Conservation (phyloP, 805 yeast genomes). For the Schizosaccharomyces japonicus region DNA sequence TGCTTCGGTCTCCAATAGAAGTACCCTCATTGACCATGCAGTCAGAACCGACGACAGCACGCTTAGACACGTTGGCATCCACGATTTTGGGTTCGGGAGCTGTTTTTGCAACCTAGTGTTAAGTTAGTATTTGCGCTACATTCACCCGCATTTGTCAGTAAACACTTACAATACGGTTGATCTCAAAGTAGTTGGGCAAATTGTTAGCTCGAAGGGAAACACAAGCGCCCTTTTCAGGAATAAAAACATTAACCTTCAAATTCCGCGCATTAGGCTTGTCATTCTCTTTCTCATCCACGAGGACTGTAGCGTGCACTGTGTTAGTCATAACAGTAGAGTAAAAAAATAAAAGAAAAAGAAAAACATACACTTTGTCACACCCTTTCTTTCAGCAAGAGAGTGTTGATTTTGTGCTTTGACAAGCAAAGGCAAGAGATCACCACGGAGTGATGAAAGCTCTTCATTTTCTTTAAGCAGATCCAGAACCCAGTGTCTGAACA, state of each 20-base stretch:
- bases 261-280: constrained; percentile 9
- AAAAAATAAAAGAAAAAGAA: constrained; percentile 9
- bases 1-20: constrained; percentile 56
- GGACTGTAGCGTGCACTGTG: constrained; percentile 68
- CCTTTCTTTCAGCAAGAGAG: background rate
- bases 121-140: background rate
- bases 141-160: background rate
- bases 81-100: constrained; percentile 12
- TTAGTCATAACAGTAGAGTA: constrained; percentile 70
- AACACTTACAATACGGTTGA: constrained; percentile 39
- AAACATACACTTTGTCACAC: background rate
- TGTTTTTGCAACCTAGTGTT: constrained; percentile 5
- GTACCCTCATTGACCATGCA: constrained; percentile 50
- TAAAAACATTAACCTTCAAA: constrained; percentile 34
- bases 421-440: constrained; percentile 1
- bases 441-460: constrained; percentile 9
- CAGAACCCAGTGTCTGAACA: constrained; percentile 32
- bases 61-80: constrained; percentile 9
- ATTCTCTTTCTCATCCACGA: constrained; percentile 19
- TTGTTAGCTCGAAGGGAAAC: constrained; percentile 54
- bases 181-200: constrained; percentile 65
- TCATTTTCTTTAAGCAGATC: constrained; percentile 22
- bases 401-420: constrained; percentile 11
- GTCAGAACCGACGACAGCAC: constrained; percentile 68
- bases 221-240: constrained; percentile 41